Base-by-base conservation (phyloP, 2,329 filamentous ascomycete species). In the Geosmithia flava region DNA sequence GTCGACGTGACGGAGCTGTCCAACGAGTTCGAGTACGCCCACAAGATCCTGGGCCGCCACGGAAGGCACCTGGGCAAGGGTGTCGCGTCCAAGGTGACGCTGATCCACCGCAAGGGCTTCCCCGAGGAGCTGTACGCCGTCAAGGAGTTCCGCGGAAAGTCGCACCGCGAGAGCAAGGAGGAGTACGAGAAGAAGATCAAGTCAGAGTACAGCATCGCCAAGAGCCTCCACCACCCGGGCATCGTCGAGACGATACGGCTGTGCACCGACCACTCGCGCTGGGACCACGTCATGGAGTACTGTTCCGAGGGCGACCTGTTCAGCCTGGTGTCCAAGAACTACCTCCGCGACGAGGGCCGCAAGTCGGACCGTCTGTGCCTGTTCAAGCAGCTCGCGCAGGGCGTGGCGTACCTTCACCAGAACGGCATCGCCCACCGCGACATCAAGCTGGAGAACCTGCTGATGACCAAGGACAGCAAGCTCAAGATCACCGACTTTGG, bases 211-310 rank as follows among this genome's bases (percentile, higher is more conserved):
- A 87, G 82, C 62, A 89, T 95, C 54, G 86, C 86, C 51, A 90
- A 90, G 69, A 87, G 85, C 54, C 68, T 90, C 51, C 79, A 88
- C 57, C 88, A 95, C 60, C 87, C 88, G 46, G 95, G 95, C 62
- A 86, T 95, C 56, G 85, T 95, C 53, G 78, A 87, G 63, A 90
- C 87, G 0, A 68, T 89, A 48, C 79, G 83, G 29, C 72, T 95
- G 6, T 93, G 87, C 67, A 80, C 76, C 15, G 76, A 89, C 55
- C 77, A 81, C 55, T 80, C 78, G 30, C 80, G 83, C 40, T 94
- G 86, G 85, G 90, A 88, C 61, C 87, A 94, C 61, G 87, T 95
- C 49, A 95, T 95, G 89, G 87, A 95, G 61, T 94, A 86, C 62
- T 95, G 89, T 67, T 75, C 79, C 3, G 80, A 87, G 55, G 88